A percentile compares a stretch with the other conserved stretches of the same genome.
phyloP scores from a whole-genome alignment of 2,329 filamentous ascomycete genomes.

The Cercospora janseana region DNA sequence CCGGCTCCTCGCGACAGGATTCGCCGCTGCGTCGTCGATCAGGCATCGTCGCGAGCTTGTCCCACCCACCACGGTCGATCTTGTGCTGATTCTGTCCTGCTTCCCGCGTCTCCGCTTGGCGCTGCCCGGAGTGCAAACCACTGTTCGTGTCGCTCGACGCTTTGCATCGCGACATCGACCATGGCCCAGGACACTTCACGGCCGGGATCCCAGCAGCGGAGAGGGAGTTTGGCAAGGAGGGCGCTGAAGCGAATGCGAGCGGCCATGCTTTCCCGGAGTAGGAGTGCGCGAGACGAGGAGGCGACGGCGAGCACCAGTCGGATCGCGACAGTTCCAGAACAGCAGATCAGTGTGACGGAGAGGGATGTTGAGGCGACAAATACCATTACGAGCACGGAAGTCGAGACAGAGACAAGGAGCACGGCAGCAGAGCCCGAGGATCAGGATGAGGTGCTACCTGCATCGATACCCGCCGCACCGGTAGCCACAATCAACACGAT shows the following conservation, averaged over 20 bases:
- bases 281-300: constrained; percentile 12
- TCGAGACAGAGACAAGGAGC: constrained; percentile 7
- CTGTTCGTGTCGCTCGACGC: not conserved
- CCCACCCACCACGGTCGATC: not conserved
- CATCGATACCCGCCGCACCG: constrained; percentile 1
- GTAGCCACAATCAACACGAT: constrained; percentile 17
- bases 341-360: constrained; percentile 2
- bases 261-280: constrained; percentile 27
- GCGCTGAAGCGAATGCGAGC: constrained; percentile 28
- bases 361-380: not conserved
- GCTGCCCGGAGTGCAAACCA: not conserved
- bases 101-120: constrained; percentile 5
- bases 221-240: constrained; percentile 29
- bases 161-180: constrained; percentile 7
- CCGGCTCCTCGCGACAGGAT: not conserved
- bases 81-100: not conserved
- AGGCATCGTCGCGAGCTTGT: not conserved
- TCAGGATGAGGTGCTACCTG: not conserved
- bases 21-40: constrained; percentile 5
- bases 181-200: constrained; percentile 14
- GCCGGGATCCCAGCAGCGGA: constrained; percentile 14
- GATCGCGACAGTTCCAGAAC: too few species aligned
- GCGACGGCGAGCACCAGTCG: too few species aligned
- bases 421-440: not conserved
- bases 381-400: constrained; percentile 8